A percentile compares a stretch with the other conserved stretches of the same genome.
Conservation (phyloP, 768 basidiomycete genomes). For the Mycena galopus region DNA sequence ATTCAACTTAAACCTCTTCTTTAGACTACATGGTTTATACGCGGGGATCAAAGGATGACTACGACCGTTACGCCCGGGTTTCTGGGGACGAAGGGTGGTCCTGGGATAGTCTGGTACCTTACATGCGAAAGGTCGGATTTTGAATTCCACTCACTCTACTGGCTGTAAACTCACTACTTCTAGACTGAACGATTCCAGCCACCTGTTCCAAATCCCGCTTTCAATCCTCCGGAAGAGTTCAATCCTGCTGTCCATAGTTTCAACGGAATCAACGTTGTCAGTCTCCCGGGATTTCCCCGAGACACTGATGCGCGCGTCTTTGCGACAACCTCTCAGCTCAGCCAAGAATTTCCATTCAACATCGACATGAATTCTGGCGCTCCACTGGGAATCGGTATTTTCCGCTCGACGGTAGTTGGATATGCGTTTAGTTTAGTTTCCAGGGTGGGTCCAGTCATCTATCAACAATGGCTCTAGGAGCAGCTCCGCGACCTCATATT, state of each 20-base stretch:
- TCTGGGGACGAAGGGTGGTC: conserved; percentile 46
- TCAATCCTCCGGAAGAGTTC: conserved; percentile 42
- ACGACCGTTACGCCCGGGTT: conserved; percentile 40
- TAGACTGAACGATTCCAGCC: conserved; percentile 36
- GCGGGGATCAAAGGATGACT: conserved; percentile 44
- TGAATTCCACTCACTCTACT: neutral
- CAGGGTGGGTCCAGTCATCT: conserved; percentile 32
- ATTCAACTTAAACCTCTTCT: neutral
- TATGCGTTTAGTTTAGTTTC: neutral
- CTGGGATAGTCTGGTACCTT: conserved; percentile 44
- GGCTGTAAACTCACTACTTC: neutral
- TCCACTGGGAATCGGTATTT: conserved; percentile 33
- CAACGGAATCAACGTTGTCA: conserved; percentile 39
- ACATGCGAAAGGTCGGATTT: conserved; percentile 38
- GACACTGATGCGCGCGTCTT: conserved; percentile 39
- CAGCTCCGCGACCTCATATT: conserved; percentile 35
- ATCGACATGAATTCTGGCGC: conserved; percentile 50
- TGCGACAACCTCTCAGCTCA: conserved; percentile 37
- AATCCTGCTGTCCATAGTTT: conserved; percentile 45
- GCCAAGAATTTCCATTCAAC: conserved; percentile 48
- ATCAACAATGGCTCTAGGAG: conserved; percentile 29
- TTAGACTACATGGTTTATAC: conserved; percentile 44
- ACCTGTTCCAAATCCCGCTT: conserved; percentile 33
- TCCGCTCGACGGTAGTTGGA: neutral
- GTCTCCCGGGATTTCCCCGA: conserved; percentile 35